Percentiles rank a stretch among this genome's conserved stretches.
phyloP scores from a whole-genome alignment of 768 basidiomycete species.

The Naganishia onofrii region DNA sequence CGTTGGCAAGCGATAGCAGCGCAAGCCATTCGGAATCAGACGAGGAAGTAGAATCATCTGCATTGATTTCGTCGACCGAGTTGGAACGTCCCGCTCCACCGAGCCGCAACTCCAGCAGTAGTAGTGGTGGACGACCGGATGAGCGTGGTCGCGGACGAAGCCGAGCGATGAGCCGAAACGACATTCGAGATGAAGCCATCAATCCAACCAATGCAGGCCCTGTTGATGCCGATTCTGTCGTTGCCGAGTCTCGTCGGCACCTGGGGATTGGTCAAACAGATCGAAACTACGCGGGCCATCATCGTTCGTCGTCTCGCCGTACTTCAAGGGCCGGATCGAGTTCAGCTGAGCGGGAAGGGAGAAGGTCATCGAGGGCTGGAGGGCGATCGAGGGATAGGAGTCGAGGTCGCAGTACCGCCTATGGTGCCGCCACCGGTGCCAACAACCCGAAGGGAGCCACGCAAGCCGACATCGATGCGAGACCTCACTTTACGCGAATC shows the following conservation, averaged over 20 bases:
- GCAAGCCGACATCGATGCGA: not conserved
- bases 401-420: conserved; percentile 1
- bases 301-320: conserved; percentile 16
- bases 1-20: conserved; percentile 1
- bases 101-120: not conserved
- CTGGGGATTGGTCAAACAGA: conserved; percentile 3
- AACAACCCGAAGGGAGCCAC: too few species aligned
- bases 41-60: conserved; percentile 15
- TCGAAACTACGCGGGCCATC: conserved; percentile 1
- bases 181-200: conserved; percentile 8
- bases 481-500: not conserved
- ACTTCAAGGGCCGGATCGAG: conserved; percentile 8
- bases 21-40: conserved; percentile 20
- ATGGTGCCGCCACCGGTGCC: not conserved
- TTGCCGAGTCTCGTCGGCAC: conserved; percentile 14
- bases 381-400: conserved; percentile 17
- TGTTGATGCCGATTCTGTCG: not conserved
- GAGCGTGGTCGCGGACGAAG: conserved; percentile 22
- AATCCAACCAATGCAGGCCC: not conserved
- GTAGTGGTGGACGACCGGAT: not conserved
- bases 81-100: not conserved
- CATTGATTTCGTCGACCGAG: conserved; percentile 15
- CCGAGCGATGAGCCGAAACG: conserved; percentile 19
- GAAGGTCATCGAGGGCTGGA: conserved; percentile 1
- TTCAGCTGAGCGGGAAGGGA: not conserved